These are phyloP conservation scores for Phycomyces blakesleeanus DNA, from an alignment of 192 early-diverging fungal genomes.

Conservation along the genomic window DNA sequence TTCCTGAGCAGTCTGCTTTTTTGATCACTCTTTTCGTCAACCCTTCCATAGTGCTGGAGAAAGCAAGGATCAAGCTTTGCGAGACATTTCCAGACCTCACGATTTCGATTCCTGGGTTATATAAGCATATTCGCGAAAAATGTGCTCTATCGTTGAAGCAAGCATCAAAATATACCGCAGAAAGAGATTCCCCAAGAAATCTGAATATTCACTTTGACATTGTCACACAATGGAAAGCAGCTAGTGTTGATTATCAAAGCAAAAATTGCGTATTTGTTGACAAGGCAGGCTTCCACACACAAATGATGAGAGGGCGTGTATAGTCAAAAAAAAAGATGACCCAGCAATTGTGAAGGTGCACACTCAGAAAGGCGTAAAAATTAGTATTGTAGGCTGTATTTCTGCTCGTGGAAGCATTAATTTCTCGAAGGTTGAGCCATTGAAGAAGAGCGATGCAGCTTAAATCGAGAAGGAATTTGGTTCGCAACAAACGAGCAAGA, in stretches of 20 bases:
- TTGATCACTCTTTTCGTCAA: conserved; percentile 5
- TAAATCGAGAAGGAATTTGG: conserved; percentile 9
- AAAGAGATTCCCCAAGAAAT: background rate
- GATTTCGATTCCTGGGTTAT: background rate
- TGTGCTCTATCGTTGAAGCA: background rate
- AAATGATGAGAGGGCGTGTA: conserved; percentile 1
- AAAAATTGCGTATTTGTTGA: conserved; percentile 6
- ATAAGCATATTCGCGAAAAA: conserved; percentile 7
- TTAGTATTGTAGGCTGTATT: conserved; percentile 11
- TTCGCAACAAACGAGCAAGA: background rate
- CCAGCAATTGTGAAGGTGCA: conserved; percentile 6
- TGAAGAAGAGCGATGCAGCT: background rate
- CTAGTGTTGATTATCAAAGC: conserved; percentile 8
- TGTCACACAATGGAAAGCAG: conserved; percentile 10
- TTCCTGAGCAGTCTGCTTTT: background rate
- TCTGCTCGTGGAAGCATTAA: conserved; percentile 5
- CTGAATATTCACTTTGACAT: background rate
- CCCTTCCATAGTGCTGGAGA: background rate
- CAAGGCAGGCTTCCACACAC: background rate
- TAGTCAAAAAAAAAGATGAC: background rate
- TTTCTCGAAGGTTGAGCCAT: conserved; percentile 11
- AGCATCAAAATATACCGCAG: conserved; percentile 3
- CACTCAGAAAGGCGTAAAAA: conserved; percentile 5
- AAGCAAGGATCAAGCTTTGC: conserved; percentile 3
- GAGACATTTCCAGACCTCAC: background rate